A percentile compares a stretch with the other conserved stretches of the same genome.
phyloP scores from a whole-genome alignment of 2,329 filamentous ascomycete genomes.

The Byssothecium circinans region DNA sequence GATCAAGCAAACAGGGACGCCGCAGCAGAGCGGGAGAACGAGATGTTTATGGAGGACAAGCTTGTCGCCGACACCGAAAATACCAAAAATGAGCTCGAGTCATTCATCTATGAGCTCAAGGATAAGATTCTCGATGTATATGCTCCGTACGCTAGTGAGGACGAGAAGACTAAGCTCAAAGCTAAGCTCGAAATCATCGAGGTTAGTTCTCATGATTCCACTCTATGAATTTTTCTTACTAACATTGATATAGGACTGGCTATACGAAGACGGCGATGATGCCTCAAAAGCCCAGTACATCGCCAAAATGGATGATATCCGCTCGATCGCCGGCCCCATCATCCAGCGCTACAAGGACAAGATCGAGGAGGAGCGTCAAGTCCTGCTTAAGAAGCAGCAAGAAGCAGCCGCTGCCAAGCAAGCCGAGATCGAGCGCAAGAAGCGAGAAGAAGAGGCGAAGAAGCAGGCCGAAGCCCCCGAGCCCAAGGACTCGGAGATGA shows the following conservation, averaged over 20 bases:
- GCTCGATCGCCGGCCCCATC: conserved; percentile 85
- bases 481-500: conserved; percentile 58
- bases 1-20: conserved; percentile 67
- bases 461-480: conserved; percentile 53
- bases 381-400: conserved; percentile 67
- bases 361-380: conserved; percentile 81
- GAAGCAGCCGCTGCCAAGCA: conserved; percentile 63
- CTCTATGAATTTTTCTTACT: conserved; percentile 5
- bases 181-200: conserved; percentile 81
- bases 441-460: conserved; percentile 72
- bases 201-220: conserved; percentile 60
- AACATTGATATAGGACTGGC: conserved; percentile 74
- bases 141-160: conserved; percentile 82
- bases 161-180: conserved; percentile 86
- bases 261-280: conserved; percentile 97
- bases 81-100: conserved; percentile 99
- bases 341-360: conserved; percentile 95
- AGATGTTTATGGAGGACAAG: conserved; percentile 98
- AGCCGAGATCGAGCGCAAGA: conserved; percentile 71
- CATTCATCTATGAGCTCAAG: conserved; percentile 94
- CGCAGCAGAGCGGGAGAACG: conserved; percentile 77
- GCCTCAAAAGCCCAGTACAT: conserved; percentile 91
- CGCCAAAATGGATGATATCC: conserved; percentile 94
- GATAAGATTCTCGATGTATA: conserved; percentile 94
- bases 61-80: conserved; percentile 96